Base-by-base conservation (phyloP, 768 basidiomycete species). In the Xerocomellus dryophilus region DNA sequence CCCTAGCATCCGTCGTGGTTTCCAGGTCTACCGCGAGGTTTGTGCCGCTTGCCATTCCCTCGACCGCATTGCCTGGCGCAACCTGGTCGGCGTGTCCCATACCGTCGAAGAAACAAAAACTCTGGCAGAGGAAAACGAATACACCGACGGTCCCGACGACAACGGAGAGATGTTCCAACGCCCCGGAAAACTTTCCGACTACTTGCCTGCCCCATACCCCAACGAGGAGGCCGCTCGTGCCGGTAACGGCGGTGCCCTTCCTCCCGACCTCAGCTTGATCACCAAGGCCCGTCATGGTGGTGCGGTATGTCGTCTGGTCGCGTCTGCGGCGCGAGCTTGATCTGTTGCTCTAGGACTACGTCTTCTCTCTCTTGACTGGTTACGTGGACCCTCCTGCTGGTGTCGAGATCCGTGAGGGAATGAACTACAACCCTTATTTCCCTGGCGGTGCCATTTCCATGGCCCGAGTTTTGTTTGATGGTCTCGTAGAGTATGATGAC, bases 371-470 rank as follows among this genome's bases (percentile, higher is more conserved):
- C 53, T 81, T 99, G 61, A 99, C 97, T 31, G 97, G 97, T 53
- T 98, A 98, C 75, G 79, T 93, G 40, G 97, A 98, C 65, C 88
- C 97, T 47, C 97, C 97, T 40, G 93, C 96, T 55, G 93, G 93
- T 54, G 89, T 96, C 57, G 90, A 93, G 69, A 80, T 96, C 60
- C 92, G 91, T 72, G 96, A 98, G 48, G 96, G 93, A 61, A 90
- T 98, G 92, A 97, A 95, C 82, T 98, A 97, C 81, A 93, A 93
- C 76, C 93, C 94, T 18, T 98, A 88, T 79, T 99, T 99, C 89
- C 96, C 96, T 39, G 94, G 97, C 50, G 96, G 95, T 66, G 94
- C 94, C 61, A 98, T 98, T 56, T 90, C 92, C 68, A 99, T 99
- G 97, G 94, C 93, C 47, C 92, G 96, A 67, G 84, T 98, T 34